A percentile compares a stretch with the other conserved stretches of the same genome.
Evolutionary conservation across 164 flowering plant genomes (phyloP).

Genomic region (Taxillus chinensis): DNA sequence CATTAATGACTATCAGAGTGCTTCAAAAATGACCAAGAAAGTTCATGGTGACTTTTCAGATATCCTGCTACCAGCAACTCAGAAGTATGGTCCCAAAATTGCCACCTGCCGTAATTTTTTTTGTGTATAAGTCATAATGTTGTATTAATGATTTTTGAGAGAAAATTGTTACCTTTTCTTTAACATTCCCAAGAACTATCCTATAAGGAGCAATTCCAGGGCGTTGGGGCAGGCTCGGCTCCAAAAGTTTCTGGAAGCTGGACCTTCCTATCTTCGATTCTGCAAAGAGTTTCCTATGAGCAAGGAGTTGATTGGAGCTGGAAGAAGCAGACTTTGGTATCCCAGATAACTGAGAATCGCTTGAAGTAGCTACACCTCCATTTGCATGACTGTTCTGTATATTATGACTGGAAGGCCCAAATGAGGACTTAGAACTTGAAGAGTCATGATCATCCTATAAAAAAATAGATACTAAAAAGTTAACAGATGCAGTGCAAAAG

Average conservation of each 20-base stretch:
- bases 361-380: conserved; percentile 25
- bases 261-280: conserved; percentile 74
- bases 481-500: background rate
- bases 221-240: conserved; percentile 61
- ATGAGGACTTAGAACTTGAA: conserved; percentile 15
- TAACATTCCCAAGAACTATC: conserved; percentile 75
- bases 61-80: no score
- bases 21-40: no score
- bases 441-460: conserved; percentile 27
- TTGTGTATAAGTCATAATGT: no score
- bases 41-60: no score
- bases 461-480: conserved; percentile 5
- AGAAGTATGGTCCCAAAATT: no score
- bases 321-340: conserved; percentile 29
- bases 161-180: conserved; percentile 52
- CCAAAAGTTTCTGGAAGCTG: conserved; percentile 87
- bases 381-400: conserved; percentile 18
- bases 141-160: no score
- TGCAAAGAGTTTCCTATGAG: conserved; percentile 66
- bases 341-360: conserved; percentile 23
- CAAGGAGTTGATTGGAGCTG: conserved; percentile 44
- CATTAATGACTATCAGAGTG: no score
- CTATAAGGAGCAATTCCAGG: conserved; percentile 88
- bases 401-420: conserved; percentile 11
- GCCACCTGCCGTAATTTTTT: no score